phyloP scores from a whole-genome alignment of 441 rosid genomes.

The Arabidopsis lyrata region DNA sequence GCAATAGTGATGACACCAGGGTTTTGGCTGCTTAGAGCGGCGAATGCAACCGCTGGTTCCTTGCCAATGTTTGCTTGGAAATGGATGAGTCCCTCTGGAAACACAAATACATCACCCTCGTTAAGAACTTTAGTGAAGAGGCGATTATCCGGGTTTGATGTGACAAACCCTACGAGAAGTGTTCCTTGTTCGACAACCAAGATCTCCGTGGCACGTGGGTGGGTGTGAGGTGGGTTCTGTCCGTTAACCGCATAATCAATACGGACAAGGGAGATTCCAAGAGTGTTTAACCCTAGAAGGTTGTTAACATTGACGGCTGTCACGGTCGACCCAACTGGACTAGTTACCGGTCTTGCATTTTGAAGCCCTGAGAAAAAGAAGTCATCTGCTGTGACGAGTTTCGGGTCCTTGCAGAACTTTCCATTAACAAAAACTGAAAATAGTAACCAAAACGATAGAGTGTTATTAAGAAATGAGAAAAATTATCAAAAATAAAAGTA shows the following conservation, averaged over 20 bases:
- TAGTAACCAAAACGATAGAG: background rate
- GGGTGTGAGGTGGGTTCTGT: constrained; percentile 53
- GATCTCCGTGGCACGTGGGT: constrained; percentile 56
- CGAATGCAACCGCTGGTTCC: constrained; percentile 43
- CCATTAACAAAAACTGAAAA: constrained; percentile 51
- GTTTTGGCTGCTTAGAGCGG: constrained; percentile 54
- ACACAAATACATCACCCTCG: constrained; percentile 53
- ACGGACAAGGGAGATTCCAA: constrained; percentile 55
- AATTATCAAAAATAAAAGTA: no score
- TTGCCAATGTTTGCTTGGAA: constrained; percentile 45
- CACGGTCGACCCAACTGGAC: constrained; percentile 40
- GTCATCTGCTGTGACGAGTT: constrained; percentile 38
- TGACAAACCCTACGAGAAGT: constrained; percentile 50
- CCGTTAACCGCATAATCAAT: constrained; percentile 46
- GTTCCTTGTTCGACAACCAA: constrained; percentile 44
- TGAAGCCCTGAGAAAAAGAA: constrained; percentile 45
- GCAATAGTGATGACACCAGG: constrained; percentile 48
- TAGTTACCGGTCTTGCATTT: constrained; percentile 12
- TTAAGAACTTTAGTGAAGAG: constrained; percentile 42
- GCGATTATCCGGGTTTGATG: constrained; percentile 46
- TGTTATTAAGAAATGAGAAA: background rate
- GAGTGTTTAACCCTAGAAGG: constrained; percentile 53
- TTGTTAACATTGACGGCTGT: constrained; percentile 35
- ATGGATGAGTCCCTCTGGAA: constrained; percentile 57
- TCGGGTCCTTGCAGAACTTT: constrained; percentile 51